Conservation (phyloP, 768 basidiomycete genomes). For the Antrodiella citrinella region DNA sequence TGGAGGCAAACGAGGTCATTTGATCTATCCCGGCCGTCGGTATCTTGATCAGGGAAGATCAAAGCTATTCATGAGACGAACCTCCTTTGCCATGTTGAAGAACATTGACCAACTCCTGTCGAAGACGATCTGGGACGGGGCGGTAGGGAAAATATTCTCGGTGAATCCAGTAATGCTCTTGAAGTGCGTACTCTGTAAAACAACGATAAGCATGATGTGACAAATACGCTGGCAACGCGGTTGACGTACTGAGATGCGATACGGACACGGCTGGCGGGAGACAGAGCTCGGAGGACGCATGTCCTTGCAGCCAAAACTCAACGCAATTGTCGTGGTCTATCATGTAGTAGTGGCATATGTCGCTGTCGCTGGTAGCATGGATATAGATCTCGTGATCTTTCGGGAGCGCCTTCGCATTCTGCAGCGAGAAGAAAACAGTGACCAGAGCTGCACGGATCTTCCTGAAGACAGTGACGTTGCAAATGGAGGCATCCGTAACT, state of each 20-base stretch:
- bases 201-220: no score
- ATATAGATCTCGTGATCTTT: conserved; percentile 11
- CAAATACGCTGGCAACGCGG: no score
- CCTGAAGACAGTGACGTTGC: neutral
- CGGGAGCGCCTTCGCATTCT: neutral
- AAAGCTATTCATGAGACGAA: no score
- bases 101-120: conserved; percentile 10
- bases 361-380: conserved; percentile 1
- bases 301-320: conserved; percentile 16
- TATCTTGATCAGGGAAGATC: no score
- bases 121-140: conserved; percentile 2
- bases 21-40: conserved; percentile 12
- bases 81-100: conserved; percentile 18
- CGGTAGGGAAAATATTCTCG: conserved; percentile 21
- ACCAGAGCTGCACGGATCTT: neutral
- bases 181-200: conserved; percentile 8
- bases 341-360: conserved; percentile 15
- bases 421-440: neutral
- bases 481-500: conserved; percentile 2
- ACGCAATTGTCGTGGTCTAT: conserved; percentile 14
- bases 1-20: conserved; percentile 17
- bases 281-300: no score
- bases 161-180: conserved; percentile 23
- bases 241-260: no score
- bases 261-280: no score